Base-by-base conservation (phyloP, 108 stramenopile genomes). In the Heterococcus sp. region DNA sequence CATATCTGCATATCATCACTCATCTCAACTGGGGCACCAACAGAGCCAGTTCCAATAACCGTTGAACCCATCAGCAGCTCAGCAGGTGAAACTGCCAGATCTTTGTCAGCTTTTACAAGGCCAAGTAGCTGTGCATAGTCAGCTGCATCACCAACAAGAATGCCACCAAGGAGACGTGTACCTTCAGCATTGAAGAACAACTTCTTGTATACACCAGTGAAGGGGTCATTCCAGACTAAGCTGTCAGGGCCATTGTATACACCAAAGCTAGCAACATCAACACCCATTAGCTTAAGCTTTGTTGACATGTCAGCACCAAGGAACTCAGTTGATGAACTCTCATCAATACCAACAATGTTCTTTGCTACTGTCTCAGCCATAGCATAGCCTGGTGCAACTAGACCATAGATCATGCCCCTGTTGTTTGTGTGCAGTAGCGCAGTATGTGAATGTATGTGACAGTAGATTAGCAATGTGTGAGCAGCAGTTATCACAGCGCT, bases 211-310 rank as follows among this genome's bases (percentile, higher is more conserved):
- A 94, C 87, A 14, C 92, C 92, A 63, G 76, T 69, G 39, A 94
- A 73, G 3, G 93, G 92, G 88, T 95, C 95, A 68, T 95, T 92
- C 93, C 93, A 95, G 30, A 92, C 91, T 32, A 95, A 84, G 67
- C 46, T 58, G 65, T 68, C 2, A 5, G 65, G 65, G 14, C 73
- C 34, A 21, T 81, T 82, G 77, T 93, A 92, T 72, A 93, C 93
- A 28, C 95, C 95, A 87, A 95, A 95, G 30, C 92, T 93, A 1
- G 95, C 95, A 40, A 95, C 95, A 80, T 95, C 95, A 66, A 94
- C 94, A 4, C 95, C 95, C 77, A 95, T 90, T 69, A 95, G 90
- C 90, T 95, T 95, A 71, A 95, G 90, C 82, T 95, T 95, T 75
- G 95, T 95, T 3, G 92, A 93, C 77, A 95, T 90, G 84, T 95